A percentile compares a stretch with the other conserved stretches of the same genome.
Conservation (phyloP, 805 yeast genomes). For the Wickerhamomyces rabaulensis region DNA sequence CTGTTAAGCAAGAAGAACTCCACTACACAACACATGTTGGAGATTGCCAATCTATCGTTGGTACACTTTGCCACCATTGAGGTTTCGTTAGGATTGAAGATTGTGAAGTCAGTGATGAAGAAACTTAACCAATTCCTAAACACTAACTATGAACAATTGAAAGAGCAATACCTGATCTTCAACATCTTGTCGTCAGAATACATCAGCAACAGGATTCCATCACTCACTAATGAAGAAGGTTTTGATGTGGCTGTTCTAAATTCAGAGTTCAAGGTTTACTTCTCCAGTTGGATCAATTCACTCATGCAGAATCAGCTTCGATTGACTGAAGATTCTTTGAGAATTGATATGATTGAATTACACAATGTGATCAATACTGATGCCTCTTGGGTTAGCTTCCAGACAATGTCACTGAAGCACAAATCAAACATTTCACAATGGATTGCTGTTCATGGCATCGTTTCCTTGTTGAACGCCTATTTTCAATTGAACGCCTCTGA, state of each 20-base stretch:
- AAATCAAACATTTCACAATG: slow-evolving; percentile 27
- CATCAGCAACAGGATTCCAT: slow-evolving; percentile 24
- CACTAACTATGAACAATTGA: slow-evolving; percentile 37
- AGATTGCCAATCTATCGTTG: slow-evolving; percentile 41
- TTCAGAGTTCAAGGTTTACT: slow-evolving; percentile 7
- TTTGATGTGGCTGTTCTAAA: not conserved
- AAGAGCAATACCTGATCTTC: slow-evolving; percentile 40
- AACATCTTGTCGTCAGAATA: slow-evolving; percentile 39
- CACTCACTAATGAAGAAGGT: slow-evolving; percentile 18
- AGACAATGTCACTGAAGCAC: slow-evolving; percentile 6
- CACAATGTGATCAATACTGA: not conserved
- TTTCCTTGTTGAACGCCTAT: slow-evolving; percentile 23
- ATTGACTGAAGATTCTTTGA: not conserved
- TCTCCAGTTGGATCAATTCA: slow-evolving; percentile 13
- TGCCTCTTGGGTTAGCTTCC: slow-evolving; percentile 25
- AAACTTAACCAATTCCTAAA: slow-evolving; percentile 31
- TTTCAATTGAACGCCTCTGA: not conserved
- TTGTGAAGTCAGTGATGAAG: slow-evolving; percentile 35
- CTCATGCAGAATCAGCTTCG: slow-evolving; percentile 2
- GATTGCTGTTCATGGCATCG: slow-evolving; percentile 35
- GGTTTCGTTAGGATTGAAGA: slow-evolving; percentile 29
- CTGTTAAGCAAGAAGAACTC: slow-evolving; percentile 22
- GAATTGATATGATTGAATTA: slow-evolving; percentile 11
- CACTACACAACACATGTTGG: slow-evolving; percentile 30
- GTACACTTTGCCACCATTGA: slow-evolving; percentile 37